Evolutionary conservation across 176 grass and related monocot genomes (phyloP), one percentile per base, ranked within the genome.

Genomic region (Rhynchospora pubera): DNA sequence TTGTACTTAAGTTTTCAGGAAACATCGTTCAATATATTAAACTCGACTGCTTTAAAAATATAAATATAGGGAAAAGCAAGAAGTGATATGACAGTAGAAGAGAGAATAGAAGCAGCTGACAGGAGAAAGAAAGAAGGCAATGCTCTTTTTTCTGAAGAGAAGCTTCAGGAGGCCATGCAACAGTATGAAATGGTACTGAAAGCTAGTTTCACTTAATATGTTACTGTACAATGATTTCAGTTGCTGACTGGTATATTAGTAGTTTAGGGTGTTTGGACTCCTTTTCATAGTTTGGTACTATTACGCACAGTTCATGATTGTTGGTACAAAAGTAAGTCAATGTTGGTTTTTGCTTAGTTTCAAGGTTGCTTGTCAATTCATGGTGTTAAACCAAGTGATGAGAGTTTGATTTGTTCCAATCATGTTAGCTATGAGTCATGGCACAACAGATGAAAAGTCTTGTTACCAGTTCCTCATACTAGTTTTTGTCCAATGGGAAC

Each of bases 61-160:
- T 84, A 39, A 39, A 39, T 39, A 85, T 80, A 99, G 96, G 92
- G 96, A 51, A 99, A 95, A 85, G 91, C 92, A n/a, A 76, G 91
- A 83, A 87, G 85, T 87, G 92, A 99, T 65, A 95, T 99, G 96
- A 99, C 91, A 59, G 92, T 95, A 4, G 96, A 99, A 85, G 96
- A 99, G 84, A 95, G 92, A 88, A 95, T 99, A 89, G 91, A 84
- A 89, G 91, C 92, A 77, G 91, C 92, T 77, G 92, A 93, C 62
- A 93, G 87, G 91, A 93, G 96, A 85, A 99, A 95, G 77, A 65
- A 87, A 34, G 92, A 93, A 57, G 96, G 92, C 48, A 95, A 99
- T 48, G 84, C 63, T 83, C 88, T 91, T 66, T 95, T 95, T 67
- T 89, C 89, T 80, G 92, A 99, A 88, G 75, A 91, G 82, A 99